Base-by-base conservation (phyloP, 2,329 filamentous ascomycete species). In the Monilinia aucupariae region DNA sequence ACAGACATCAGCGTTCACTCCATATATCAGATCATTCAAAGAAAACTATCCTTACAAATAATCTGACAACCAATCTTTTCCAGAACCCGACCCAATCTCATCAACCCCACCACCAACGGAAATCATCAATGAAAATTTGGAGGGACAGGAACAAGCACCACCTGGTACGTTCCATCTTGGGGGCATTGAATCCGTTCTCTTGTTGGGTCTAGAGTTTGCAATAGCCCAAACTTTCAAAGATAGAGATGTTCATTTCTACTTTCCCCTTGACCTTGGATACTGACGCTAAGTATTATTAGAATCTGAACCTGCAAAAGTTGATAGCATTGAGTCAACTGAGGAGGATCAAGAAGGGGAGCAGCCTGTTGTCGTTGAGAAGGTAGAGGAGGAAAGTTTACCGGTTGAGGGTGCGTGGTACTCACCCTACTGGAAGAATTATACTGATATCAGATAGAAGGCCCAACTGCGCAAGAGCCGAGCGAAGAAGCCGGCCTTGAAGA, bases 91-190 rank as follows among this genome's bases (percentile, higher is more conserved):
- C 27, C 20, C 43, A 34, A 37, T 47, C 13, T 34, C 22, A 20
- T 8, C n/a, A 47, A 25, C 41, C 4, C 30, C 54, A 37, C 8
- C 41, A 47, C 13, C 54, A 25, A 17, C n/a, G 4, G 43, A 34
- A 4, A 30, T 32, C 10, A 10, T 32, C 22, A 41, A 30, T 34
- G 48, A 60, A 22, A 25, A 20, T 60, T 22, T 60, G 34, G 58
- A 30, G 47, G 32, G 34, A 32, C 27, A 41, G 47, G 32, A 37
- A 52, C 45, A 52, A 50, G 17, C 47, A 43, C 37, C 48, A 52
- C 17, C 37, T 30, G 58, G 58, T 60, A 51, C 22, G 58, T 56
- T 45, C 39, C 3, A 62, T 58, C 59, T 34, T 32, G 50, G 43
- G 22, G 10, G 51, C n/a, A 34, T 62, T 37, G 34, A n/a, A 27